Base-by-base conservation (phyloP, 306 rosid species). In the Crotalaria pallida region DNA sequence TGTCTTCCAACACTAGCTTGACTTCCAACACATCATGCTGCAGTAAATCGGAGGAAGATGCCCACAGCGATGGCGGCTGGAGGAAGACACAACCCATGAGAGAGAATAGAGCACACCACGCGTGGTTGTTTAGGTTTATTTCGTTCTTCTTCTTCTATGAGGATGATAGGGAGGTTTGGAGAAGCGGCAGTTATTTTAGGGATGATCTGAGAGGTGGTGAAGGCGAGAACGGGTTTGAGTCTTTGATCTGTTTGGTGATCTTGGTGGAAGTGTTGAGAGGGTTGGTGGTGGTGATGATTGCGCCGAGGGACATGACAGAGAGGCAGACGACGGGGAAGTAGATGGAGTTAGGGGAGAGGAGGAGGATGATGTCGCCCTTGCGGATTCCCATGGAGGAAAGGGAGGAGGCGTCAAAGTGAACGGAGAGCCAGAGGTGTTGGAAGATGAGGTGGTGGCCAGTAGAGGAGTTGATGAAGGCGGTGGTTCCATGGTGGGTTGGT, bases 221-320 rank as follows among this genome's bases (percentile, higher is more conserved):
- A 94, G 72, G 97, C 94, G 43, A 90, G 67, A 10, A 81, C 72
- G 1, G 96, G 1, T 85, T 88, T 26, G 96, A 88, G 63, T 94
- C 96, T 12, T 85, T 65, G 57, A 94, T 81, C 36, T 94, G 98
- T 26, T 88, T 94, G 71, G 86, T 79, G 64, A 94, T 90, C 75
- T 94, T 97, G 5, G 79, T 58, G 0, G 88, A 0, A 3, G 98
- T 94, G 76, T 94, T 94, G 76, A 90, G 92, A 3, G 98, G 98
- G 62, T 90, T 94, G 23, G 96, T 88, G 77, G 98, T 88, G 79
- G 97, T 90, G 66, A 94, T 83, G 56, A 94, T 23, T 55, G 94
- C 97, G 13, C 98, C 98, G n/a, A 90, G 82, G 76, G 95, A 88
- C 89, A 94, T 90, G 51, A 83, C 83, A 72, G 95, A 88, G 23